phyloP scores from a whole-genome alignment of 2,329 filamentous ascomycete species.

The Daldinia sp. region DNA sequence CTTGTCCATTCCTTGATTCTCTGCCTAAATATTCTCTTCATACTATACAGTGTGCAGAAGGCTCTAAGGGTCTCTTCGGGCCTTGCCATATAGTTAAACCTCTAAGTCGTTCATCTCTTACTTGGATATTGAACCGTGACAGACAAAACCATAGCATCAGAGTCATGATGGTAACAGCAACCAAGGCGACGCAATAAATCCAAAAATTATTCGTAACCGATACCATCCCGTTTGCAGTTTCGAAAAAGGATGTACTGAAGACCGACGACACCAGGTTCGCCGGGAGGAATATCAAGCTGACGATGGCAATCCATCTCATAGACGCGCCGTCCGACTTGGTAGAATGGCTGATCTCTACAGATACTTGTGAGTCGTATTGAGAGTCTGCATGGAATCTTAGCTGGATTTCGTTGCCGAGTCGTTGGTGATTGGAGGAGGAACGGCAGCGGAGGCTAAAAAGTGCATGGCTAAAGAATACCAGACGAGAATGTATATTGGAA shows the following conservation, averaged over 20 bases:
- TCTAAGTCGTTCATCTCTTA: neutral
- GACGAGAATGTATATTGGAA: conserved; percentile 1
- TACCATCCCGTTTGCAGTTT: neutral
- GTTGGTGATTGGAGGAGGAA: conserved; percentile 8
- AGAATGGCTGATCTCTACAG: conserved; percentile 10
- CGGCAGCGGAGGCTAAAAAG: conserved; percentile 13
- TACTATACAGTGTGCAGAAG: neutral
- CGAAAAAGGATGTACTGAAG: conserved; percentile 12
- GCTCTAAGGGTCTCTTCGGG: neutral
- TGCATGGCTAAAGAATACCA: conserved; percentile 7
- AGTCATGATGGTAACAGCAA: neutral
- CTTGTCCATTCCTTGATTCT: neutral
- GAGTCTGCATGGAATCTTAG: conserved; percentile 9
- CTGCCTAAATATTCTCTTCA: neutral
- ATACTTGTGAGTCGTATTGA: conserved; percentile 12
- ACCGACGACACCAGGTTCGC: conserved; percentile 14
- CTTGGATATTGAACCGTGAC: neutral
- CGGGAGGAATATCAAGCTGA: conserved; percentile 15
- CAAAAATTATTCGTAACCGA: conserved; percentile 10
- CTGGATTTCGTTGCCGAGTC: conserved; percentile 11
- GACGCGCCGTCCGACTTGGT: conserved; percentile 9
- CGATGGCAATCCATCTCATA: conserved; percentile 18
- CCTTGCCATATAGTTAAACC: neutral
- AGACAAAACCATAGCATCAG: conserved; percentile 8
- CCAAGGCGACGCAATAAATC: conserved; percentile 10